phyloP scores from a whole-genome alignment of 73 alveolate species.

The Halteria grandinella region DNA sequence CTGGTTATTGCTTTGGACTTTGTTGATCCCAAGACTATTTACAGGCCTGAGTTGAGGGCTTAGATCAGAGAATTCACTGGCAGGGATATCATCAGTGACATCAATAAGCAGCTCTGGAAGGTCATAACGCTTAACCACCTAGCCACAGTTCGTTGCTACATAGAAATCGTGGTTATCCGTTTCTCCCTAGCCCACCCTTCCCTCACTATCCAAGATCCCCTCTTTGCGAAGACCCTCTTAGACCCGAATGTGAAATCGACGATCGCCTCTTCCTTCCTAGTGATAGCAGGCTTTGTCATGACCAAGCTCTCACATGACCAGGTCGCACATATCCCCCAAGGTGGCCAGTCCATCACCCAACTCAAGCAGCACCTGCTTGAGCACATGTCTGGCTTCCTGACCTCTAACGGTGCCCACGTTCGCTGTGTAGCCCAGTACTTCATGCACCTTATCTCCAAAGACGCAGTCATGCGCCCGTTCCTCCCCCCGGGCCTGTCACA shows the following conservation, averaged over 20 bases:
- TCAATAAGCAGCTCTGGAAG: constrained; percentile 43
- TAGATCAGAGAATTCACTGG: neutral
- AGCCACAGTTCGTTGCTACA: constrained; percentile 44
- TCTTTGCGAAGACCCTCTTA: constrained; percentile 6
- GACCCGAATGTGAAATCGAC: constrained; percentile 45
- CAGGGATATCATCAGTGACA: constrained; percentile 10
- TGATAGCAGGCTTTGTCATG: constrained; percentile 50
- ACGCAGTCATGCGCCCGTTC: constrained; percentile 18
- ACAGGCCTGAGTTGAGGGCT: constrained; percentile 23
- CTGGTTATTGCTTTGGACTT: constrained; percentile 17
- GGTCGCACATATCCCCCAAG: constrained; percentile 8
- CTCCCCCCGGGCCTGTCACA: constrained; percentile 29
- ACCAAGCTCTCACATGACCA: constrained; percentile 6
- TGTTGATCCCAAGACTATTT: constrained; percentile 37
- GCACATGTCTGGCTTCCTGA: constrained; percentile 32
- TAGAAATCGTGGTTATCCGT: constrained; percentile 51
- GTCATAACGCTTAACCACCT: constrained; percentile 28
- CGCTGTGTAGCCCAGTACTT: constrained; percentile 48
- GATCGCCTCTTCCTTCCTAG: constrained; percentile 46
- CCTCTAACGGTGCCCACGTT: constrained; percentile 50
- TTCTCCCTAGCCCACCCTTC: constrained; percentile 50
- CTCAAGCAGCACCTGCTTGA: constrained; percentile 11
- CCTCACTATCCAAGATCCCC: constrained; percentile 18
- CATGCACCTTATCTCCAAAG: neutral
- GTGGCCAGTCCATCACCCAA: neutral